phyloP scores from a whole-genome alignment of 1,139 yeast genomes.

The Zygotorulaspora mrakii region DNA sequence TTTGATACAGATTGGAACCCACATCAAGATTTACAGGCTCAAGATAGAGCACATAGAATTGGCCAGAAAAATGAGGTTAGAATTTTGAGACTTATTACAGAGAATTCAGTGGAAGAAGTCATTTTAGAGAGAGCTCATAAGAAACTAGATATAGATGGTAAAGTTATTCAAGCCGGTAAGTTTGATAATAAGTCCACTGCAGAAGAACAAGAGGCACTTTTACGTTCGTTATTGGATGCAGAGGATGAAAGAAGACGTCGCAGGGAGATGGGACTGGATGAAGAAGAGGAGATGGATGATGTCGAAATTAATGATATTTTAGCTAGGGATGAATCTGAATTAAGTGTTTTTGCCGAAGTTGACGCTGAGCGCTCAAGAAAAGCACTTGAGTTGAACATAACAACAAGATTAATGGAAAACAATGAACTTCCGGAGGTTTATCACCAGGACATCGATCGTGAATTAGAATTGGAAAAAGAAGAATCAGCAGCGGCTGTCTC shows the following conservation, averaged over 20 bases:
- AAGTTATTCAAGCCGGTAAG: conserved; percentile 85
- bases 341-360: conserved; percentile 49
- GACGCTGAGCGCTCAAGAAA: conserved; percentile 55
- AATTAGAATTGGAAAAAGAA: conserved; percentile 43
- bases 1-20: conserved; percentile 93
- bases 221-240: conserved; percentile 65
- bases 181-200: conserved; percentile 78
- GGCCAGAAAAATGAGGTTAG: conserved; percentile 86
- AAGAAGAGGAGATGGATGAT: conserved; percentile 57
- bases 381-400: conserved; percentile 38
- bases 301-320: conserved; percentile 68
- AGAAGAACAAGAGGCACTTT: conserved; percentile 76
- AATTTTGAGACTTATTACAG: conserved; percentile 72
- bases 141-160: conserved; percentile 80
- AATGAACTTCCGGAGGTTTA: conserved; percentile 67
- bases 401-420: conserved; percentile 54
- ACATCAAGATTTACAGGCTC: conserved; percentile 88
- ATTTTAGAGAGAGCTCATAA: conserved; percentile 79
- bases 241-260: conserved; percentile 58
- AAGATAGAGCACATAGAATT: conserved; percentile 86
- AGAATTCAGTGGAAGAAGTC: conserved; percentile 79
- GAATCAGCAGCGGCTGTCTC: conserved; percentile 41
- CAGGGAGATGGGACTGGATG: conserved; percentile 43
- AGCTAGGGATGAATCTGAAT: conserved; percentile 63
- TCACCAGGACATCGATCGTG: conserved; percentile 59